Evolutionary conservation across 345 rosid genomes (phyloP), one percentile per base, ranked within the genome.

Genomic region (Nephelium lappaceum): DNA sequence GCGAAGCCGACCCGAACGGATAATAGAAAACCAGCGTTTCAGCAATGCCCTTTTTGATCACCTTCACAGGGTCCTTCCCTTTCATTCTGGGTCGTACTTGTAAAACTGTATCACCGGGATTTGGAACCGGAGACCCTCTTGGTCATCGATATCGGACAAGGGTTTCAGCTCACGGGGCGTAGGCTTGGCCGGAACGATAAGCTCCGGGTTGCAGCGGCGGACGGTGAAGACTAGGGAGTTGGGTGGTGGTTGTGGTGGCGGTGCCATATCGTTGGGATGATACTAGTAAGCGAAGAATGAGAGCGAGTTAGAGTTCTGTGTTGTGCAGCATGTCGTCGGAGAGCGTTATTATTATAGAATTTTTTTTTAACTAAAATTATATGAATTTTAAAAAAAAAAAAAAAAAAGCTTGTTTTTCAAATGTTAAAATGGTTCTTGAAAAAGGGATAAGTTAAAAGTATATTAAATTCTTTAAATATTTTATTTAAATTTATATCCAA

Each of bases 81-180:
- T 53, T 55, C 82, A 80, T 73, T 4, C 31, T 62, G 86, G 86
- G 8, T 69, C 15, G 16, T 77, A 12, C 3, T 72, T 45, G 62
- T 88, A 91, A 73, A 89, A 80, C 0, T 80, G 82, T 77, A 88
- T 72, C 1, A 45, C 55, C 1, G 86, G 86, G 61, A 88, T 67
- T 5, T 85, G 89, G 71, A 83, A 83, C 51, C 90, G 86, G 25
- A 85, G 84, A 63, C 84, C 81, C 14, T 85, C 84, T 77, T 88
- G 93, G 71, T 89, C 91, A 15, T 91, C 93, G 24, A 91, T 84
- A 74, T 91, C 91, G 0, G 95, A 91, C 21, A 91, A 84, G 39
- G 69, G 77, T 80, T 83, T 91, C 60, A 69, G 69, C 62, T 85
- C 90, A 15, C 45, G 80, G 3, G 93, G 89, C 1, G 93, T 85